A percentile compares a stretch with the other conserved stretches of the same genome.
phyloP scores from a whole-genome alignment of 2,329 filamentous ascomycete species.

The Fusarium sp. region DNA sequence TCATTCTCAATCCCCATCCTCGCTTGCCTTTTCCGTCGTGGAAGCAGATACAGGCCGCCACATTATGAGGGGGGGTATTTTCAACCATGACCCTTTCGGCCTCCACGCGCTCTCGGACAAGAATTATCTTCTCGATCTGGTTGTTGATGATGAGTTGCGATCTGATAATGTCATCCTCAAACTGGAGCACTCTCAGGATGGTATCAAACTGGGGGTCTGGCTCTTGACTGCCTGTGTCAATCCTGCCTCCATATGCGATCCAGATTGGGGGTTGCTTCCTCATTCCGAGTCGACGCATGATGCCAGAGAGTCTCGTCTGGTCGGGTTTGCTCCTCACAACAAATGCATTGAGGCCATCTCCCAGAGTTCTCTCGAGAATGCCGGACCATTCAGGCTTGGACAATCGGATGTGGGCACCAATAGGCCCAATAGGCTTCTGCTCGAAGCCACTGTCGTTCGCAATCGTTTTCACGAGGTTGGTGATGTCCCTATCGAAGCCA shows the following conservation, averaged over 20 bases:
- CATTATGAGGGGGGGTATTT: conserved; percentile 72
- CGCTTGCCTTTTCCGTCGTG: conserved; percentile 67
- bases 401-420: conserved; percentile 83
- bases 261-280: conserved; percentile 52
- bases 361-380: conserved; percentile 82
- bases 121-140: conserved; percentile 83
- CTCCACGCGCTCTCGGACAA: conserved; percentile 76
- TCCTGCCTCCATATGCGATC: conserved; percentile 52
- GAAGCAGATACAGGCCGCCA: conserved; percentile 77
- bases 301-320: conserved; percentile 71
- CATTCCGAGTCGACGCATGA: conserved; percentile 76
- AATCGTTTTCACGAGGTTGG: conserved; percentile 75
- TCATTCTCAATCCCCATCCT: conserved; percentile 71
- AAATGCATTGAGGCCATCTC: conserved; percentile 78
- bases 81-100: conserved; percentile 78
- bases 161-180: conserved; percentile 82
- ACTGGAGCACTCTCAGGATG: conserved; percentile 81
- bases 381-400: conserved; percentile 84
- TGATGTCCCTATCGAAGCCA: conserved; percentile 74
- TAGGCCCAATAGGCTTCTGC: conserved; percentile 82
- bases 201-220: conserved; percentile 81
- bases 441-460: conserved; percentile 76
- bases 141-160: conserved; percentile 87
- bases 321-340: conserved; percentile 84
- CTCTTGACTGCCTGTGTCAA: conserved; percentile 66